Evolutionary conservation across 2,329 filamentous ascomycete genomes (phyloP).

Genomic region (Fusarium sp.): DNA sequence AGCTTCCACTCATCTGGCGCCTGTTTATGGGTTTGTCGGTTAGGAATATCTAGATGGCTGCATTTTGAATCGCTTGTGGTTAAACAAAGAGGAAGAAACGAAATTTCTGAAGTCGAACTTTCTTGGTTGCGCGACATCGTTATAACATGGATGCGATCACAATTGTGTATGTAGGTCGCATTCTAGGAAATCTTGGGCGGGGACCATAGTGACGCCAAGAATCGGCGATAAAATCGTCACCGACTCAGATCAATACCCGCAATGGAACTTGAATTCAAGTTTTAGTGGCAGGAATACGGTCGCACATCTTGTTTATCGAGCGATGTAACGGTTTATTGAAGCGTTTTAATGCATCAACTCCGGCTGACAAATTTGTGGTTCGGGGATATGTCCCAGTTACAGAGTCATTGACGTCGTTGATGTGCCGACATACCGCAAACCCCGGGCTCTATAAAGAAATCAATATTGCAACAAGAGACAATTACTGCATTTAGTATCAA

Average conservation of each 20-base stretch:
- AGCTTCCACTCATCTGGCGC: conserved; percentile 61
- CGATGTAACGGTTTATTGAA: neutral
- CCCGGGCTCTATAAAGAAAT: too few species aligned
- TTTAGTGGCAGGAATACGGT: neutral
- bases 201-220: conserved; percentile 7
- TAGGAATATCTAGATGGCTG: neutral
- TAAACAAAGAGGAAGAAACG: too few species aligned
- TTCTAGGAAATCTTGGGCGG: neutral
- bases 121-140: neutral
- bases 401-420: conserved; percentile 3
- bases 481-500: fast-evolving
- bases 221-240: neutral
- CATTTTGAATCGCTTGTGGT: neutral
- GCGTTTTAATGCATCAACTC: neutral
- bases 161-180: neutral
- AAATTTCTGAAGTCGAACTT: fast-evolving
- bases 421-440: neutral
- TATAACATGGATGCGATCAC: neutral
- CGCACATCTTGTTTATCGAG: neutral
- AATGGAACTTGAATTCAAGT: too few species aligned
- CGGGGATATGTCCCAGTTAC: neutral
- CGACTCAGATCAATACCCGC: neutral
- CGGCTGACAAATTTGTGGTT: neutral
- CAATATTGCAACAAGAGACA: fast-evolving
- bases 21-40: neutral